Conservation (phyloP, 2,329 filamentous ascomycete species). For the Colletotrichum lentis region DNA sequence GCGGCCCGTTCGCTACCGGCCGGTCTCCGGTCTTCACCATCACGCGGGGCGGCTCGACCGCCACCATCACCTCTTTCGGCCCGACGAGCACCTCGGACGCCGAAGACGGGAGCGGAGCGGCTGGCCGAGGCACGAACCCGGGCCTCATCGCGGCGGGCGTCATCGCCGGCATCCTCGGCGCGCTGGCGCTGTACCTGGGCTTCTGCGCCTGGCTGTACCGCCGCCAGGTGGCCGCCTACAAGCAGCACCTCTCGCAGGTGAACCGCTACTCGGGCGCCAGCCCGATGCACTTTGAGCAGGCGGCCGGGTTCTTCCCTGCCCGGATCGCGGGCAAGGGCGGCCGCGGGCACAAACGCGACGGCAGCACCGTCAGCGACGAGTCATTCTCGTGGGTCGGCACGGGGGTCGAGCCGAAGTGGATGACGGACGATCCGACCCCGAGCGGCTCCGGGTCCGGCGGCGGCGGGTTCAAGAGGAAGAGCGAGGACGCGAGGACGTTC, state of each 20-base stretch:
- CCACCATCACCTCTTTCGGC: conserved; percentile 52
- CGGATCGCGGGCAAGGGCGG: conserved; percentile 29
- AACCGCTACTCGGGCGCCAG: conserved; percentile 63
- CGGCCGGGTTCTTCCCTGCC: conserved; percentile 41
- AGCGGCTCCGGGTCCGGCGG: conserved; percentile 34
- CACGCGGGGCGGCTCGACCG: conserved; percentile 58
- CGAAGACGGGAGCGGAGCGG: conserved; percentile 33
- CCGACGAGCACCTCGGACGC: conserved; percentile 54
- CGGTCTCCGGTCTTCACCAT: conserved; percentile 74
- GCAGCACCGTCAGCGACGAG: conserved; percentile 40
- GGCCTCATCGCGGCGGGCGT: conserved; percentile 60
- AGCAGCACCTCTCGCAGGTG: conserved; percentile 71
- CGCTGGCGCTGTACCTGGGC: conserved; percentile 70
- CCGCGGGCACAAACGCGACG: conserved; percentile 38
- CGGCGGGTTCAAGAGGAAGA: conserved; percentile 40
- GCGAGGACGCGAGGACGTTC: conserved; percentile 34
- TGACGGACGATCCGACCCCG: conserved; percentile 41
- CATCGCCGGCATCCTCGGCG: conserved; percentile 70
- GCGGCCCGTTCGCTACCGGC: conserved; percentile 75
- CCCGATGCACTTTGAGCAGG: conserved; percentile 49
- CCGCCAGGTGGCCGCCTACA: conserved; percentile 74
- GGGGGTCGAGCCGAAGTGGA: conserved; percentile 46
- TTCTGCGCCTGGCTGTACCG: conserved; percentile 79
- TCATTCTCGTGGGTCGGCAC: conserved; percentile 48
- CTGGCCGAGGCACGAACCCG: conserved; percentile 43